Evolutionary conservation across 257 asterid species (phyloP).

Genomic region (Salvia splendens): DNA sequence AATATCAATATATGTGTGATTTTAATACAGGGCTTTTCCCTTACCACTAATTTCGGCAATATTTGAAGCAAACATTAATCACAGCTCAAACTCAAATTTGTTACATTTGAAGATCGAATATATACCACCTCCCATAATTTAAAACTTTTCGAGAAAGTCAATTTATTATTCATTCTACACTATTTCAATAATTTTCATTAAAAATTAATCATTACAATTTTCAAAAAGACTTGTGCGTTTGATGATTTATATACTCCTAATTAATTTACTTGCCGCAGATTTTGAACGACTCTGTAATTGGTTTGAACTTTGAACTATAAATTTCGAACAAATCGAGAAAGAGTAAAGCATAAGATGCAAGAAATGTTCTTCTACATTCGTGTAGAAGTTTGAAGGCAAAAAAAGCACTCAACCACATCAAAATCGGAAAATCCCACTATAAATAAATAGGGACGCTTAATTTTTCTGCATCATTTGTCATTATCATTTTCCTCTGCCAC

Average conservation of each 20-base stretch:
- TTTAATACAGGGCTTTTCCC: neutral
- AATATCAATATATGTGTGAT: no score
- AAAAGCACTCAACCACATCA: constrained; percentile 18
- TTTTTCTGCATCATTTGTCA: constrained; percentile 44
- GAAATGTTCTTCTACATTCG: neutral
- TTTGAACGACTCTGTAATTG: neutral
- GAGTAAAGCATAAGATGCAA: neutral
- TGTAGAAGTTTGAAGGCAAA: neutral
- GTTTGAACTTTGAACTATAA: neutral
- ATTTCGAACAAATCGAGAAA: neutral
- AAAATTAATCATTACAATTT: no score
- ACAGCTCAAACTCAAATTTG: neutral
- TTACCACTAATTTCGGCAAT: constrained; percentile 12
- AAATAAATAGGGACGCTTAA: neutral
- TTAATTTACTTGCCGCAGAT: no score
- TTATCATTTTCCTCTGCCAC: constrained; percentile 54
- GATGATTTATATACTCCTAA: no score
- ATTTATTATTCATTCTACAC: neutral
- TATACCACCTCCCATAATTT: neutral
- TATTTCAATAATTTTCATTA: neutral
- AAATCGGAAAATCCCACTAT: constrained; percentile 10
- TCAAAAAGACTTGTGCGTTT: no score
- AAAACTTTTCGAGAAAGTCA: neutral
- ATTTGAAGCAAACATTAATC: constrained; percentile 4
- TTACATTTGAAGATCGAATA: neutral